Evolutionary conservation across 306 rosid genomes (phyloP), one percentile per base, ranked within the genome.

Genomic region (Adenanthera pavonina): DNA sequence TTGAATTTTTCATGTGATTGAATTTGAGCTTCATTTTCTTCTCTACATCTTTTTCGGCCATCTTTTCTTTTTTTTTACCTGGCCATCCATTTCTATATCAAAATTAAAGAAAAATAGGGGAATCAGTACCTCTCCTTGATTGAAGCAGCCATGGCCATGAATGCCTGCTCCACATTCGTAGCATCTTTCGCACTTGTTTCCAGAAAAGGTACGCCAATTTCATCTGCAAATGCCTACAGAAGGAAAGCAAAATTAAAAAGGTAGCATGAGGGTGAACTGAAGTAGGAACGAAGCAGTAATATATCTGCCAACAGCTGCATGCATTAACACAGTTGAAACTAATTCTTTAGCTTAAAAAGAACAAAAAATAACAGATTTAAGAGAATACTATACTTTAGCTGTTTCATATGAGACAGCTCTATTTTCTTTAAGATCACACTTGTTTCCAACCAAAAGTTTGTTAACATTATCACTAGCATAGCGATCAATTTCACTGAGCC

Each of bases 401-500:
- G 87, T 80, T 71, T 88, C 91, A 78, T 77, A 85, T 70, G 91
- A 80, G 80, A 88, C 89, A 75, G 47, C 91, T 88, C 83, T 85
- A 51, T 80, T 88, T 69, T 84, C 86, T 40, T 85, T 85, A 80
- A 88, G 86, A 88, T 88, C 91, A 81, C 84, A 74, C 89, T 88
- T 88, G 87, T 88, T 88, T 75, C 89, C 91, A 74, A 88, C 91
- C 84, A 88, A 83, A 75, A 88, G 91, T 62, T 88, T 88, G 89
- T 88, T 88, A 49, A 88, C 91, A 6, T 83, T 88, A 83, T 88
- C 89, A 75, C 89, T 83, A 6, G 91, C 91, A 83, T 88, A 88
- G 56, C 89, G 91, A 75, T 88, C 91, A 25, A 88, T 88, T 83
- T 88, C 91, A 65, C 89, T 88, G 57, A 88, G 91, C 91, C 91